Base-by-base conservation (phyloP, 257 asterid species). In the Fraxinus pennsylvanica region DNA sequence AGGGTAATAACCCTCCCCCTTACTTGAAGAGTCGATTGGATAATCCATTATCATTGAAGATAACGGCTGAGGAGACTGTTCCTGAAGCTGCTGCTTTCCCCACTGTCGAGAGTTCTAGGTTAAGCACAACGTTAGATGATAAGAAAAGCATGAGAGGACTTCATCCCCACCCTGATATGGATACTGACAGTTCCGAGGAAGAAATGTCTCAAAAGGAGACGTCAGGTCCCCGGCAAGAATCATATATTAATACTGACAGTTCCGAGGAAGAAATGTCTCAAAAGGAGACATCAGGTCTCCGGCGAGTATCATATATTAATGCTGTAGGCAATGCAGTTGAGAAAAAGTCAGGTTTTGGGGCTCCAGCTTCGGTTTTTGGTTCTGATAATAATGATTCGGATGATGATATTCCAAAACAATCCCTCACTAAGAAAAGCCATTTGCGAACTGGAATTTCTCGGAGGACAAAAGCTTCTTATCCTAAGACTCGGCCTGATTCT, bases 341-440 rank as follows among this genome's bases (percentile, higher is more conserved):
- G 67, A 76, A 76, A 43, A 89, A 80, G 75, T 67, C 86, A 36
- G 73, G 73, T 27, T 79, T 78, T 15, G 86, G 84, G 80, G 83
- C 87, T 76, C 76, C 92, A 66, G 75, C 30, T 47, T 73, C 87
- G 29, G 80, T 71, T 76, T 88, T 86, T 52, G 82, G 76, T 63
- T 88, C 96, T 15, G 88, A 82, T 73, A 85, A 80, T 77, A 89
- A 89, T 19, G 91, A 90, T 82, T 85, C 81, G 14, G 97, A 93
- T 79, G 90, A 84, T 72, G 90, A 85, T 82, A 81, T 83, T 77
- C 88, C 87, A 12, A 79, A 79, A 78, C 88, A 72, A 76, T 75
- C 87, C 36, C 41, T 66, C 69, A 17, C 81, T 35, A 71, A 86
- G 54, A 91, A 86, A 82, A 81, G 74, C 76, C 84, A 70, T 72